Conservation (phyloP, 805 yeast species). For the Candida tammaniensis region DNA sequence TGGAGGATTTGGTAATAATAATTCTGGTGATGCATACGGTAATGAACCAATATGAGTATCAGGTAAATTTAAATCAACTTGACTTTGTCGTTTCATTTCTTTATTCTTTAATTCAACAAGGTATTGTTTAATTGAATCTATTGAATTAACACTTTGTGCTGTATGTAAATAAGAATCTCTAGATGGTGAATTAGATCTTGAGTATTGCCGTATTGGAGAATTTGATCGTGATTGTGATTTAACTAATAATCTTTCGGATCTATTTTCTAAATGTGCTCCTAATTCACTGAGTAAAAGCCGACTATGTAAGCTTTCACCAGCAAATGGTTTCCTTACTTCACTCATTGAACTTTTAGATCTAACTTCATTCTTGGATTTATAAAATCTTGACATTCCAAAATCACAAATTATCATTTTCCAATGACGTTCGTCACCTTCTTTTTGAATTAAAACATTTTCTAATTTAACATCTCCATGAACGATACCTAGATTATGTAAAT, state of each 20-base stretch:
- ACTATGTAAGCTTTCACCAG: conserved; percentile 25
- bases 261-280: conserved; percentile 7
- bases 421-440: conserved; percentile 18
- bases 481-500: conserved; percentile 56
- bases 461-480: conserved; percentile 84
- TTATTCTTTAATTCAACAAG: conserved; percentile 13
- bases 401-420: conserved; percentile 66
- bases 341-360: conserved; percentile 19
- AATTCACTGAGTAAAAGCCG: conserved; percentile 10
- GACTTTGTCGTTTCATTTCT: conserved; percentile 16
- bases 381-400: conserved; percentile 73
- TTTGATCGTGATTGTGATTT: conserved; percentile 13
- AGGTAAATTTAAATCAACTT: conserved; percentile 45
- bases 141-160: conserved; percentile 7
- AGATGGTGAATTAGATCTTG: conserved; percentile 4
- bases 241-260: conserved; percentile 7
- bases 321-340: conserved; percentile 31
- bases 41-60: conserved; percentile 81
- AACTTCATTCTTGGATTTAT: conserved; percentile 14
- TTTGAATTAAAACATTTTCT: conserved; percentile 71
- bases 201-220: conserved; percentile 9
- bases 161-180: conserved; percentile 7
- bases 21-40: conserved; percentile 91
- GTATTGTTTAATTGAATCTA: conserved; percentile 14
- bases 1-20: conserved; percentile 60